Percentiles rank a stretch among this genome's conserved stretches.
Evolutionary conservation across 1,139 yeast species (phyloP).

Genomic region (Zygosaccharomyces sapae): DNA sequence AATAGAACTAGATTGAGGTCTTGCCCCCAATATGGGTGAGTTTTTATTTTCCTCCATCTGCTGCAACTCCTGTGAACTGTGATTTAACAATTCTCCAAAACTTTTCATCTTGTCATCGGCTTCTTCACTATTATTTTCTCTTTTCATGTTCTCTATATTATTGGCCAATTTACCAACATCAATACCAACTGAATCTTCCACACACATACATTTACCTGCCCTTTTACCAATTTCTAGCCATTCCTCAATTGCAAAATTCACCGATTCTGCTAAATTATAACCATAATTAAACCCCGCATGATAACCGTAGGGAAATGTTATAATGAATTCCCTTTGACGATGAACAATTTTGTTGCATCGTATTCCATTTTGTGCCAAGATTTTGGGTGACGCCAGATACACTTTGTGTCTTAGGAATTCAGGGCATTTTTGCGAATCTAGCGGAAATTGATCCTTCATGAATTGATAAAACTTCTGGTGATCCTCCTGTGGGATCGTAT

Average conservation of each 20-base stretch:
- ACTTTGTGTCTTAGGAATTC: constrained; percentile 83
- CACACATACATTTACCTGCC: constrained; percentile 67
- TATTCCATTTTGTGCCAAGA: constrained; percentile 54
- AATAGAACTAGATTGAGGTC: constrained; percentile 23
- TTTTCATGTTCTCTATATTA: constrained; percentile 16
- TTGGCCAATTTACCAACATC: constrained; percentile 48
- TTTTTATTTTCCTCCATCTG: constrained; percentile 24
- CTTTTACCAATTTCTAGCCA: constrained; percentile 69
- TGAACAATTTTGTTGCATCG: constrained; percentile 65
- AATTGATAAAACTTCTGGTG: constrained; percentile 53
- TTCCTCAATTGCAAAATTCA: constrained; percentile 77
- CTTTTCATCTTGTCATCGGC: constrained; percentile 17
- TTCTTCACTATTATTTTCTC: constrained; percentile 12
- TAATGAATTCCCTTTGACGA: constrained; percentile 66
- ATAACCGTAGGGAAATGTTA: constrained; percentile 82
- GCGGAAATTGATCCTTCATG: constrained; percentile 67
- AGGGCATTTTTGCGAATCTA: constrained; percentile 57
- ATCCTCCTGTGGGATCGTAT: constrained; percentile 71
- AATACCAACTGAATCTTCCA: constrained; percentile 71
- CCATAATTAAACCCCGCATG: constrained; percentile 88
- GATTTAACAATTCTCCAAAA: constrained; percentile 28
- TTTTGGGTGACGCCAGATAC: constrained; percentile 66
- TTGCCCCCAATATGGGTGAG: constrained; percentile 12
- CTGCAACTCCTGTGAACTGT: constrained; percentile 29
- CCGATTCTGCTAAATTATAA: constrained; percentile 79